phyloP scores from a whole-genome alignment of 2,329 filamentous ascomycete genomes.

The Cercospora zeae-maydis region DNA sequence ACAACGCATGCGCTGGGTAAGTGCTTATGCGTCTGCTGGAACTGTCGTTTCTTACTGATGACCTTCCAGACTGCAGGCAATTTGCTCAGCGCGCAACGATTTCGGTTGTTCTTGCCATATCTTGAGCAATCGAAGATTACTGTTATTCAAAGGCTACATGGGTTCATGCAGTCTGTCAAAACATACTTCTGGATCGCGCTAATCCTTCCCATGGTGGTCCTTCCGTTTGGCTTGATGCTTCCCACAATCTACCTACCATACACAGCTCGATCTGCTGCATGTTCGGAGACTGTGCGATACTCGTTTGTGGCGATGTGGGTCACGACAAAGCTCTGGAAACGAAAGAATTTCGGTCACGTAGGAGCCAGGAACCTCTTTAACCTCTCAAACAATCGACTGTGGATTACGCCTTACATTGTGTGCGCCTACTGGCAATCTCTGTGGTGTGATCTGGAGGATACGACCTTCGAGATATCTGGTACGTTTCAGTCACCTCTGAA shows the following conservation, averaged over 20 bases:
- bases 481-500: background rate
- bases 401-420: background rate
- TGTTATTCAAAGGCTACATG: background rate
- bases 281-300: background rate
- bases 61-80: background rate
- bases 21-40: background rate
- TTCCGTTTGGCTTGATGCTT: background rate
- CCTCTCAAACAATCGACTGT: background rate
- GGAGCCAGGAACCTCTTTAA: slow-evolving; percentile 39
- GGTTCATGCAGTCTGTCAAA: background rate
- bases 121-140: background rate
- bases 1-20: background rate
- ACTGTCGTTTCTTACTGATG: background rate
- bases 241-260: background rate
- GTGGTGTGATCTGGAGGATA: slow-evolving; percentile 44
- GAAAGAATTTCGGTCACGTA: background rate
- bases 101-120: background rate
- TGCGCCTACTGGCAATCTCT: slow-evolving; percentile 86
- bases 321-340: background rate
- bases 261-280: no score
- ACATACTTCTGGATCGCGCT: background rate
- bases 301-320: background rate
- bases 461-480: background rate
- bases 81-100: background rate
- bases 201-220: background rate